Evolutionary conservation across 176 grass and related monocot genomes (phyloP).

Genomic region (Oryza meyeriana): DNA sequence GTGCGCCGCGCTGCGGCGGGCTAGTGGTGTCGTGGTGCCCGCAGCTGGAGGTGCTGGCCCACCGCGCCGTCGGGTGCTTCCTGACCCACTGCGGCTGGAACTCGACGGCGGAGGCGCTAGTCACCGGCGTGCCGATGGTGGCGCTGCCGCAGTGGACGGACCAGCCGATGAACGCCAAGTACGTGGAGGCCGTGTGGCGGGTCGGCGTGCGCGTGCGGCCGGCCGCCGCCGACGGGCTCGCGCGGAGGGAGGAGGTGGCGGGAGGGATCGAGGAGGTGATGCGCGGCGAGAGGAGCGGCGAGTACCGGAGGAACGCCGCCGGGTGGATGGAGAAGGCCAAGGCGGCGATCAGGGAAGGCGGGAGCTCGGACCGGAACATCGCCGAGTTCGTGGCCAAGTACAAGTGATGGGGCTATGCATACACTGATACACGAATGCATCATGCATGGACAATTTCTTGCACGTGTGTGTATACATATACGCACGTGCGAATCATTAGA

Average conservation of each 20-base stretch:
- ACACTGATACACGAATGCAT: too few relatives aligned
- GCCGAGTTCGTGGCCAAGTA: constrained; percentile 58
- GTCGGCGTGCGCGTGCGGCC: constrained; percentile 47
- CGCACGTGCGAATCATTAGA: too few relatives aligned
- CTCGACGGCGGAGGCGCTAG: constrained; percentile 56
- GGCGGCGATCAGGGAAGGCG: constrained; percentile 37
- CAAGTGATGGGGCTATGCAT: too few relatives aligned
- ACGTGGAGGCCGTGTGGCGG: constrained; percentile 67
- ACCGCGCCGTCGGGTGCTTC: constrained; percentile 67
- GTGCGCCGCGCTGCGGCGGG: not conserved
- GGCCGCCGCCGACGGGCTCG: constrained; percentile 11
- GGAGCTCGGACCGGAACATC: constrained; percentile 75
- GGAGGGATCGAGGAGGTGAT: constrained; percentile 30
- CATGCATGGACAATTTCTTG: too few relatives aligned
- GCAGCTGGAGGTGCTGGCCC: constrained; percentile 68
- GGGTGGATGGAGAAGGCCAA: constrained; percentile 44
- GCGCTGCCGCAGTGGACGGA: constrained; percentile 73
- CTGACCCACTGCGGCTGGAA: constrained; percentile 92
- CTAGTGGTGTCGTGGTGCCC: constrained; percentile 65
- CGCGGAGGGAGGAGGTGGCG: constrained; percentile 44
- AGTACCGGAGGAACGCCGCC: constrained; percentile 47
- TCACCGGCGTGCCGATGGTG: constrained; percentile 40
- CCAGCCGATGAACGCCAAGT: constrained; percentile 81
- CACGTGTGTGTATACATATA: too few relatives aligned
- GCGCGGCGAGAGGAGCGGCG: constrained; percentile 38